Conservation (phyloP, 768 basidiomycete species). For the Punctularia strigosozonata region DNA sequence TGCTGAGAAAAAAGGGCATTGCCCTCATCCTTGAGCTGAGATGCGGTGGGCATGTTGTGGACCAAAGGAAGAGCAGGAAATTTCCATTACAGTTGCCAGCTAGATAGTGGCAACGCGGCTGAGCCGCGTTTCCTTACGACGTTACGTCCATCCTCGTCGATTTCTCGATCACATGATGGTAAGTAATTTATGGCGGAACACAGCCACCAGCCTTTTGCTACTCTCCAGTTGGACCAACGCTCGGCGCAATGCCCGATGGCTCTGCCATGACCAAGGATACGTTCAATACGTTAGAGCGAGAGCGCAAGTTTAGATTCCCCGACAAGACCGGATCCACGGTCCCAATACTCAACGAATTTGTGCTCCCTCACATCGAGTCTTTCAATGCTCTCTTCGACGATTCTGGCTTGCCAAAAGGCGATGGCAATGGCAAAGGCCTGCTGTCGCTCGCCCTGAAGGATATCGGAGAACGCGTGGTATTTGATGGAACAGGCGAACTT, state of each 20-base stretch:
- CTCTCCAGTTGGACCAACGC: too few species aligned
- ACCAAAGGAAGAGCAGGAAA: too few species aligned
- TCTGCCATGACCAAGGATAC: slow-evolving; percentile 30
- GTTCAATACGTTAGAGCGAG: slow-evolving; percentile 75
- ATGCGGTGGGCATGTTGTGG: too few species aligned
- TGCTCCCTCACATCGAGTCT: slow-evolving; percentile 87
- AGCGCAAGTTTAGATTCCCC: slow-evolving; percentile 69
- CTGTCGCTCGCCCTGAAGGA: slow-evolving; percentile 71
- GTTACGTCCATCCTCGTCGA: too few species aligned
- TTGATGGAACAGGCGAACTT: slow-evolving; percentile 57
- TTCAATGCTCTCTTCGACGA: slow-evolving; percentile 97
- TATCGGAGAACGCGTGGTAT: slow-evolving; percentile 86
- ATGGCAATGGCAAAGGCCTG: slow-evolving; percentile 70
- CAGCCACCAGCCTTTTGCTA: too few species aligned
- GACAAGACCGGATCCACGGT: slow-evolving; percentile 55
- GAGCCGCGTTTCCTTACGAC: too few species aligned
- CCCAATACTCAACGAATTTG: slow-evolving; percentile 83
- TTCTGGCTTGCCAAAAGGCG: slow-evolving; percentile 62
- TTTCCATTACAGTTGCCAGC: too few species aligned
- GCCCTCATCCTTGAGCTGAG: slow-evolving; percentile 28
- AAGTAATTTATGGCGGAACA: too few species aligned
- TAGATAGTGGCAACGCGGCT: too few species aligned
- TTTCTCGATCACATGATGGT: too few species aligned
- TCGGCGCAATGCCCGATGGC: slow-evolving; percentile 36
- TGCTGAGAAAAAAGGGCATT: slow-evolving; percentile 25